phyloP scores from a whole-genome alignment of 2,329 filamentous ascomycete species.

The Tympanopsis confertula region DNA sequence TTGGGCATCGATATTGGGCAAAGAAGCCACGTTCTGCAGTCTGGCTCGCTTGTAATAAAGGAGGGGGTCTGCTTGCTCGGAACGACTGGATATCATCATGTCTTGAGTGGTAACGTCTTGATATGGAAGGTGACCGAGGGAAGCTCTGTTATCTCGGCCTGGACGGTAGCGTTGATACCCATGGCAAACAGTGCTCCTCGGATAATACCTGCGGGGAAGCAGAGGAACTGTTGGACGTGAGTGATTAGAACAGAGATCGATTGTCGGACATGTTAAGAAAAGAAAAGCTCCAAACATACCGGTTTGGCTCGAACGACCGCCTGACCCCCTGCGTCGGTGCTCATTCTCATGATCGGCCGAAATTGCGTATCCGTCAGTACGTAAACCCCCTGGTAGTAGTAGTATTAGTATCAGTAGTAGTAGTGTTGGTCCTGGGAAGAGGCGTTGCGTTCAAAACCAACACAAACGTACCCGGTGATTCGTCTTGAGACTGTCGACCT shows the following conservation, averaged over 20 bases:
- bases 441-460: background rate
- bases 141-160: conserved; percentile 78
- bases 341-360: conserved; percentile 81
- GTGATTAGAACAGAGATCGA: background rate
- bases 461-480: conserved; percentile 66
- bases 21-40: too few relatives aligned
- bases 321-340: conserved; percentile 66
- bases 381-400: conserved; percentile 63
- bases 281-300: conserved; percentile 36
- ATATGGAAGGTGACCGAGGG: conserved; percentile 92
- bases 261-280: conserved; percentile 4
- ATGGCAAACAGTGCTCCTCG: conserved; percentile 80
- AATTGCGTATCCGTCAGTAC: conserved; percentile 90
- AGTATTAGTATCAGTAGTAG: conserved; percentile 4
- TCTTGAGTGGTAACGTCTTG: conserved; percentile 64
- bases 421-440: background rate
- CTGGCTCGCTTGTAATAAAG: too few relatives aligned
- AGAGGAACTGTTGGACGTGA: conserved; percentile 57
- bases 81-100: conserved; percentile 33
- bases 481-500: conserved; percentile 96
- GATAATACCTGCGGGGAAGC: conserved; percentile 89
- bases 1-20: too few relatives aligned
- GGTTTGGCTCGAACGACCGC: conserved; percentile 67
- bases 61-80: too few relatives aligned
- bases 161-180: conserved; percentile 81